phyloP scores from a whole-genome alignment of 2,329 filamentous ascomycete species.

The Penicillium sp. region DNA sequence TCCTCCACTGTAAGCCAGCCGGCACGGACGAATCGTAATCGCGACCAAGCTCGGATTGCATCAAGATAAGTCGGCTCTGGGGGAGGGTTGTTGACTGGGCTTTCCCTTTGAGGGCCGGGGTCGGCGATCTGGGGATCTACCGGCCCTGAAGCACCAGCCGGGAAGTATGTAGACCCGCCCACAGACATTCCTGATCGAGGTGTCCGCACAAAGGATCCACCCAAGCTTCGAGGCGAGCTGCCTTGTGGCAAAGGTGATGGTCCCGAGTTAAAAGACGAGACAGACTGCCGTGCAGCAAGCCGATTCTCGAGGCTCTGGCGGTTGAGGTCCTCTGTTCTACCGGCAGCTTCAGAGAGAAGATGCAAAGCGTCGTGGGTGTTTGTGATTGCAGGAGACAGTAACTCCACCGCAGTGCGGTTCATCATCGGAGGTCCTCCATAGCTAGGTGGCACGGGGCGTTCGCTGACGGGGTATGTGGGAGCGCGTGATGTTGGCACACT shows the following conservation, averaged over 20 bases:
- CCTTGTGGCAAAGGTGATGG: conserved; percentile 38
- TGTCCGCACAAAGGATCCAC: conserved; percentile 36
- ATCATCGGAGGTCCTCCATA: conserved; percentile 55
- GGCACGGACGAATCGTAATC: conserved; percentile 90
- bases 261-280: conserved; percentile 40
- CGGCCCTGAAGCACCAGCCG: conserved; percentile 25
- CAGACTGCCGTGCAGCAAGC: conserved; percentile 38
- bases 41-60: conserved; percentile 81
- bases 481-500: conserved; percentile 25
- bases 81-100: conserved; percentile 22
- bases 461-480: conserved; percentile 26
- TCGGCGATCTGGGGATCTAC: conserved; percentile 30
- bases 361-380: conserved; percentile 91
- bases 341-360: conserved; percentile 80
- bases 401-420: conserved; percentile 58
- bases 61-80: conserved; percentile 50
- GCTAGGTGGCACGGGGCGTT: conserved; percentile 23
- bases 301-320: conserved; percentile 50
- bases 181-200: conserved; percentile 44
- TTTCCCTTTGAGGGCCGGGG: conserved; percentile 26
- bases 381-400: conserved; percentile 69
- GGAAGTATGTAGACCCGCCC: conserved; percentile 52
- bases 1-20: conserved; percentile 96
- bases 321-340: conserved; percentile 49
- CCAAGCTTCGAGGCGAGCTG: conserved; percentile 35